Conservation (phyloP, 2,329 filamentous ascomycete genomes). For the Cercospora sojina region DNA sequence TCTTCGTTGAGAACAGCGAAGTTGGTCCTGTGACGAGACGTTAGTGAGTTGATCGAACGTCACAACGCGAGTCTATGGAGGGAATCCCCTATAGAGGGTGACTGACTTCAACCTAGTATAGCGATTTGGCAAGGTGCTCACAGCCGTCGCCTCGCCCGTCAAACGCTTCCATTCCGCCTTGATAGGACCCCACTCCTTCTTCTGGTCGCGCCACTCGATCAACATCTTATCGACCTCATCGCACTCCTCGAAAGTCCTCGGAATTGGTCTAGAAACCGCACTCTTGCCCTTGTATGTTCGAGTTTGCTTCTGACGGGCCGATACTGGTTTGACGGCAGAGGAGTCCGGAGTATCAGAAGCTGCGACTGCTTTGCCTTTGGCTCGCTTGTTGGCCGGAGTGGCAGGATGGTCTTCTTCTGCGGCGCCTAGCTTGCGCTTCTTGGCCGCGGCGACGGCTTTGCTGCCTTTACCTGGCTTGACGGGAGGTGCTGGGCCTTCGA, state of each 20-base stretch:
- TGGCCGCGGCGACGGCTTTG: slow-evolving; percentile 6
- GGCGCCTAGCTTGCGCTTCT: slow-evolving; percentile 20
- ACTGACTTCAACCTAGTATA: slow-evolving; percentile 33
- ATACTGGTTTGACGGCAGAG: neutral
- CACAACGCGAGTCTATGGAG: neutral
- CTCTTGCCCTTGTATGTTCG: slow-evolving; percentile 17
- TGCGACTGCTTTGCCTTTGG: neutral
- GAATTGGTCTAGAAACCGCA: slow-evolving; percentile 19
- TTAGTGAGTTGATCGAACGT: neutral
- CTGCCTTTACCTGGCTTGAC: neutral
- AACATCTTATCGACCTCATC: slow-evolving; percentile 33
- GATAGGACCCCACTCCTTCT: slow-evolving; percentile 33
- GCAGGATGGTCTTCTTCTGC: neutral
- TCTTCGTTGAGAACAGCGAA: slow-evolving; percentile 40
- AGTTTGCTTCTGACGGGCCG: slow-evolving; percentile 11
- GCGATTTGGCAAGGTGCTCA: slow-evolving; percentile 41
- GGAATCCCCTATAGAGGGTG: neutral
- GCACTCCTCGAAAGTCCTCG: slow-evolving; percentile 32
- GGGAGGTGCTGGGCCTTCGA: slow-evolving; percentile 12
- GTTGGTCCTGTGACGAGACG: slow-evolving; percentile 36
- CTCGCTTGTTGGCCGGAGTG: slow-evolving; percentile 10
- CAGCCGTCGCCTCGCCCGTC: slow-evolving; percentile 38
- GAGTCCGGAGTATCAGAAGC: neutral
- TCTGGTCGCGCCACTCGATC: slow-evolving; percentile 32
- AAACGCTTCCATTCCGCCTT: slow-evolving; percentile 30